phyloP scores from a whole-genome alignment of 345 rosid genomes.

The Salix viminalis region DNA sequence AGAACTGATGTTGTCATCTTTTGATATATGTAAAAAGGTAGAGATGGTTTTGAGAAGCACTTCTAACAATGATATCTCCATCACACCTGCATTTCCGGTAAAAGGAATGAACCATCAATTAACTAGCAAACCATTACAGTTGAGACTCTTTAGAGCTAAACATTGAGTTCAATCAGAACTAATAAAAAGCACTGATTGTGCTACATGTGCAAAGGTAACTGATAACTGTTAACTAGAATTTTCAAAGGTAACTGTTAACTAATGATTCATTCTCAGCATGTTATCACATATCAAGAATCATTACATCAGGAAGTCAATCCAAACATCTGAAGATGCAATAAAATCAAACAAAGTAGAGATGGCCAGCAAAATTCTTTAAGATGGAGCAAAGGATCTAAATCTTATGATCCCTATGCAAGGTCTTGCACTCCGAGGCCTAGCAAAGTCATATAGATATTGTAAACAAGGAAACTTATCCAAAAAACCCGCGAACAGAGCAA shows the following conservation, averaged over 20 bases:
- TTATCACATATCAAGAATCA: neutral
- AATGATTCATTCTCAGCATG: neutral
- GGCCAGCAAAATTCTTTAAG: neutral
- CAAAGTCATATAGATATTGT: neutral
- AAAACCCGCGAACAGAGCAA: neutral
- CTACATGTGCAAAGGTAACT: neutral
- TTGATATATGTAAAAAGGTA: slow-evolving; percentile 58
- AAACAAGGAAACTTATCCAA: neutral
- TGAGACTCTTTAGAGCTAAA: neutral
- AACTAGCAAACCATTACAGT: neutral
- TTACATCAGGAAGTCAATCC: neutral
- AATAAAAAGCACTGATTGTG: neutral
- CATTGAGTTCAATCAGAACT: neutral
- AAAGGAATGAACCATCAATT: neutral
- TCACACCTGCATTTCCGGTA: slow-evolving; percentile 43
- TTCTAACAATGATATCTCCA: slow-evolving; percentile 73
- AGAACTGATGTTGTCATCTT: slow-evolving; percentile 46
- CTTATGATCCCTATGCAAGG: neutral
- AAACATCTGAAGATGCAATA: neutral
- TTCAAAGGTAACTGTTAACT: neutral
- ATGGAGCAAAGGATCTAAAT: neutral
- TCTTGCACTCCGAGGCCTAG: neutral
- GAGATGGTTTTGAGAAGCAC: slow-evolving; percentile 59
- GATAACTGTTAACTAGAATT: neutral
- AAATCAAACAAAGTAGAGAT: neutral